phyloP scores from a whole-genome alignment of 805 yeast genomes.

The Candida sithepensis region DNA sequence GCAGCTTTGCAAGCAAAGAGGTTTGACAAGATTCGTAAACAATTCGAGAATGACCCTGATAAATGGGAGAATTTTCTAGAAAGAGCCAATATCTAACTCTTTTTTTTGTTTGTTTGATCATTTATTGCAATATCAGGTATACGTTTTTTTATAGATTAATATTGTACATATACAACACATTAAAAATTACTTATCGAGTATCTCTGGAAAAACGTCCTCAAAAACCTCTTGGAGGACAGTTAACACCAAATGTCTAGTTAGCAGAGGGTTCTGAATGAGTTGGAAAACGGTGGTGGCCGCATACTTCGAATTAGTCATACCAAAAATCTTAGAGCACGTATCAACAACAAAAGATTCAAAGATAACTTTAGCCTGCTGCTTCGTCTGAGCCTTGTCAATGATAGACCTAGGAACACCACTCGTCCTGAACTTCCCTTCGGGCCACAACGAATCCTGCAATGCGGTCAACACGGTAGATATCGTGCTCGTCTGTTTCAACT shows the following conservation, averaged over 20 bases:
- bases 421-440: slow-evolving; percentile 47
- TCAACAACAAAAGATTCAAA: slow-evolving; percentile 59
- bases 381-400: slow-evolving; percentile 48
- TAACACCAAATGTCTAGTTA: slow-evolving; percentile 63
- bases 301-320: slow-evolving; percentile 54
- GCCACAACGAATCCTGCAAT: slow-evolving; percentile 41
- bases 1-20: neutral
- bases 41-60: neutral
- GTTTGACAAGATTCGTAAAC: neutral
- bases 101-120: neutral
- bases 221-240: slow-evolving; percentile 56
- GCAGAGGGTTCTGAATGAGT: slow-evolving; percentile 67
- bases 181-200: slow-evolving; percentile 8
- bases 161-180: too few species aligned
- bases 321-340: slow-evolving; percentile 69
- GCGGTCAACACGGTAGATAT: slow-evolving; percentile 37
- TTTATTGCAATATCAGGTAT: too few species aligned
- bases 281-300: slow-evolving; percentile 62
- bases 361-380: slow-evolving; percentile 53
- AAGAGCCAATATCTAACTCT: neutral
- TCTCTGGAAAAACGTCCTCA: slow-evolving; percentile 41
- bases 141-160: neutral
- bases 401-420: slow-evolving; percentile 42
- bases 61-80: neutral
- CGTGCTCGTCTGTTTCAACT: slow-evolving; percentile 40